Conservation (phyloP, 129 eudicot species). For the Artemisia annua region DNA sequence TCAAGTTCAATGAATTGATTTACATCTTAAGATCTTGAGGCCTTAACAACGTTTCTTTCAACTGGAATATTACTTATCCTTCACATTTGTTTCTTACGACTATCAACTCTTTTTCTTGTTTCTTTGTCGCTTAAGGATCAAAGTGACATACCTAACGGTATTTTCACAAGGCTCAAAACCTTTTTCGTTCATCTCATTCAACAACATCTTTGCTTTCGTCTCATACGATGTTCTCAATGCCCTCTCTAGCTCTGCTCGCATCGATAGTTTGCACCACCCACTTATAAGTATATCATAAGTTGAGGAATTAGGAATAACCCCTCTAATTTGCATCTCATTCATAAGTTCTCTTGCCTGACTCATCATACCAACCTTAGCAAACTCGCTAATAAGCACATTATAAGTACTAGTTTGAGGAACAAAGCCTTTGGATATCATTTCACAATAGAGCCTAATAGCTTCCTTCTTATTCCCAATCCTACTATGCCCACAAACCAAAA, state of each 20-base stretch:
- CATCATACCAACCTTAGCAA: conserved; percentile 86
- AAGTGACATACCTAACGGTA: conserved; percentile 44
- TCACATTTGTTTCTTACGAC: conserved; percentile 23
- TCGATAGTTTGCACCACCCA: conserved; percentile 79
- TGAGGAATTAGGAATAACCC: conserved; percentile 63
- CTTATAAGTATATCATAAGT: conserved; percentile 81
- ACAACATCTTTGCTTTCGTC: conserved; percentile 58
- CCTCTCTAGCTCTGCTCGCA: conserved; percentile 50
- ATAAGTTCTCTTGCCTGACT: conserved; percentile 85
- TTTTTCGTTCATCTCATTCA: conserved; percentile 78
- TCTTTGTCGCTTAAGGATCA: conserved; percentile 48
- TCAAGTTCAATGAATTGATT: conserved; percentile 19
- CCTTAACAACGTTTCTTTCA: conserved; percentile 22
- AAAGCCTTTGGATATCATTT: conserved; percentile 89
- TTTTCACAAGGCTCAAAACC: conserved; percentile 68
- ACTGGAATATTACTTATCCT: conserved; percentile 7
- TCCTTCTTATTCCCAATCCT: conserved; percentile 78
- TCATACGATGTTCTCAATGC: conserved; percentile 44
- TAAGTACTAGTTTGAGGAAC: conserved; percentile 69
- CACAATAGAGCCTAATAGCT: conserved; percentile 83
- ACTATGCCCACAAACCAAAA: conserved; percentile 70
- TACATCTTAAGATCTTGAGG: conserved; percentile 10
- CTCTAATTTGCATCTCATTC: conserved; percentile 89
- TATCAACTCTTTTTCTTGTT: conserved; percentile 43
- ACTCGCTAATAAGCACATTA: conserved; percentile 72